phyloP scores from a whole-genome alignment of 2,329 filamentous ascomycete genomes.

The Mycocentrospora acerina region DNA sequence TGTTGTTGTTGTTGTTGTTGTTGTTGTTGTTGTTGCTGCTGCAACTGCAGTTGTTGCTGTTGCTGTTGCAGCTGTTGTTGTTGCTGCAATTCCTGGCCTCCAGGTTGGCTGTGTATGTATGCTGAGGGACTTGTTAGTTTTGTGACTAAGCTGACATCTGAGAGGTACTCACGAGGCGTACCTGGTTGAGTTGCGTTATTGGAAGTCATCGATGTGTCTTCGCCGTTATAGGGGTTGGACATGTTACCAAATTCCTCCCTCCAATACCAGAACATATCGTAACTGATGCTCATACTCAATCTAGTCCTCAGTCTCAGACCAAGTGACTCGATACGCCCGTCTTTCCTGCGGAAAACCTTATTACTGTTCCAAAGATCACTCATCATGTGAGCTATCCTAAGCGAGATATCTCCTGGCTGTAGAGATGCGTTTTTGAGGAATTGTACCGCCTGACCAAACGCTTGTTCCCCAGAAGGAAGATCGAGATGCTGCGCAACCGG shows the following conservation, averaged over 20 bases:
- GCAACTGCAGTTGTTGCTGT: constrained; percentile 10
- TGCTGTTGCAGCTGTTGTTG: constrained; percentile 13
- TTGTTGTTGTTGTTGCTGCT: constrained; percentile 13
- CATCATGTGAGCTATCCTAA: constrained; percentile 34
- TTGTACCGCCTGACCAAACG: constrained; percentile 34
- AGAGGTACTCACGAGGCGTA: constrained; percentile 29
- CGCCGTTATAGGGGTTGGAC: constrained; percentile 39
- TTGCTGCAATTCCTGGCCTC: constrained; percentile 6
- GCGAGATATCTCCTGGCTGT: constrained; percentile 35
- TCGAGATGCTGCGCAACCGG: constrained; percentile 35
- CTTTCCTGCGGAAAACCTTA: constrained; percentile 34
- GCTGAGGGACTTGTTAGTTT: constrained; percentile 17
- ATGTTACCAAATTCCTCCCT: constrained; percentile 41
- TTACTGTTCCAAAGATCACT: constrained; percentile 38
- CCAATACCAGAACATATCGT: constrained; percentile 46
- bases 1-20: constrained; percentile 10
- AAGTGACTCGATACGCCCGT: constrained; percentile 35
- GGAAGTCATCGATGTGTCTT: constrained; percentile 22
- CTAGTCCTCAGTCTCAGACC: constrained; percentile 34
- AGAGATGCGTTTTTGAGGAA: constrained; percentile 37
- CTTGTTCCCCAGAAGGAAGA: constrained; percentile 35
- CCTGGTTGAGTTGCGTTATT: constrained; percentile 26
- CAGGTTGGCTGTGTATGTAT: constrained; percentile 13
- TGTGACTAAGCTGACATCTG: background rate
- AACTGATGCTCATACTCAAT: constrained; percentile 41